Percentiles rank a stretch among this genome's conserved stretches.
Evolutionary conservation across 1,284 basidiomycete species (phyloP).

Genomic region (Sporisorium iseilematis-ciliati): DNA sequence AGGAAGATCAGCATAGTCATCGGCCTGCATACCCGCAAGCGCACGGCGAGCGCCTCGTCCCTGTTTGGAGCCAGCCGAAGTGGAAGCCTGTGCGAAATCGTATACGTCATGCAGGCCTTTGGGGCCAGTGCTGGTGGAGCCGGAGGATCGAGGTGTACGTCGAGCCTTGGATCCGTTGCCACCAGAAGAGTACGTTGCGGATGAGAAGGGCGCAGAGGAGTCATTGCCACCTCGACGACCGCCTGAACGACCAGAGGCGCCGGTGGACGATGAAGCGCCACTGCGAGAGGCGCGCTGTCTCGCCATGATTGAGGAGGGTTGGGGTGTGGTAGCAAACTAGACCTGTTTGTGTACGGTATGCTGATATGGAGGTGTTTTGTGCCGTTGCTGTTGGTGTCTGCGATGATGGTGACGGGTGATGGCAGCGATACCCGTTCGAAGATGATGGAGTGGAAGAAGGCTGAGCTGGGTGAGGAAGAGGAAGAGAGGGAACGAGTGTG

Average conservation of each 20-base stretch:
- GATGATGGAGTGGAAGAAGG: slow-evolving; percentile 3
- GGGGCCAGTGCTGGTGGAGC: slow-evolving; percentile 1
- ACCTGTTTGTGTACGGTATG: too few species aligned
- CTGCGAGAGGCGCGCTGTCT: slow-evolving; percentile 14
- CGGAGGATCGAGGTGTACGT: slow-evolving; percentile 10
- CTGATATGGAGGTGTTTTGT: neutral
- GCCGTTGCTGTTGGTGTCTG: neutral
- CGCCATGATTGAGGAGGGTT: slow-evolving; percentile 7
- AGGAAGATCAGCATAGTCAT: slow-evolving; percentile 34
- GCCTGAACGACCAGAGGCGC: slow-evolving; percentile 5
- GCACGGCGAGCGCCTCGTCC: slow-evolving; percentile 33
- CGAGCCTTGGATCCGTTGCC: slow-evolving; percentile 20
- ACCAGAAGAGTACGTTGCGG: slow-evolving; percentile 23
- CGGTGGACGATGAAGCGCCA: slow-evolving; percentile 9
- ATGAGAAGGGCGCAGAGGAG: slow-evolving; percentile 27
- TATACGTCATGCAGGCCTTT: slow-evolving; percentile 31
- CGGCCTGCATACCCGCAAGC: slow-evolving; percentile 32
- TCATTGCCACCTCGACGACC: slow-evolving; percentile 17
- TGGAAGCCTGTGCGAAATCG: slow-evolving; percentile 36
- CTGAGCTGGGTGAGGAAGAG: neutral
- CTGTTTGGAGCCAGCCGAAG: slow-evolving; percentile 31
- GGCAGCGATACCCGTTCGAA: neutral
- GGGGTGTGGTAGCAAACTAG: neutral
- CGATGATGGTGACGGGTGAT: neutral
- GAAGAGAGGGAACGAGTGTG: neutral